A percentile compares a stretch with the other conserved stretches of the same genome.
Conservation (phyloP, 345 rosid species). For the Garcia nutans region DNA sequence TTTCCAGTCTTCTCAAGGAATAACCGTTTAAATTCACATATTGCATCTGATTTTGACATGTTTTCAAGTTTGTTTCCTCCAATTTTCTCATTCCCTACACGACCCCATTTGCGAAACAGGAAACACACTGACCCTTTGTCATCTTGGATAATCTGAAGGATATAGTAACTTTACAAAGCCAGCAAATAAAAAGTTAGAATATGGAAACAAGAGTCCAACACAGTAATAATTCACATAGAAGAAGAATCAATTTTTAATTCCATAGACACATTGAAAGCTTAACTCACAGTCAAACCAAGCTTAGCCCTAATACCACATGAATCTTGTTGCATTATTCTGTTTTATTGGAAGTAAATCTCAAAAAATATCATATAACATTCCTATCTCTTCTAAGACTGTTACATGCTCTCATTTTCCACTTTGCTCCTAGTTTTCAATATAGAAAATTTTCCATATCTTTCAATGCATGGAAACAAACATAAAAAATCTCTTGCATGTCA, state of each 20-base stretch:
- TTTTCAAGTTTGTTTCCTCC: conserved; percentile 74
- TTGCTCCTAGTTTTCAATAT: background rate
- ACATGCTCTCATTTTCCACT: background rate
- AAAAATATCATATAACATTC: background rate
- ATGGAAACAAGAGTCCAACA: background rate
- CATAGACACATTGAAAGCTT: background rate
- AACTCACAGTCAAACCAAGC: background rate
- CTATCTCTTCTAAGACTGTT: too few species aligned
- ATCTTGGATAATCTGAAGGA: conserved; percentile 90
- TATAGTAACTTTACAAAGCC: conserved; percentile 59
- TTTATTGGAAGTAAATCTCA: background rate
- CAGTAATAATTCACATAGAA: background rate
- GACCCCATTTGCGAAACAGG: conserved; percentile 94
- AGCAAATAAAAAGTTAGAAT: conserved; percentile 26
- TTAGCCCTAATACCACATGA: background rate
- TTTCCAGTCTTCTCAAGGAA: conserved; percentile 95
- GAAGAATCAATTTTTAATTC: conserved; percentile 6
- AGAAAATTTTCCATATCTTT: background rate
- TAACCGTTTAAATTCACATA: conserved; percentile 57
- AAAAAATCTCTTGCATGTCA: background rate
- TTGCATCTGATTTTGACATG: conserved; percentile 78
- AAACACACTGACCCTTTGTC: conserved; percentile 77
- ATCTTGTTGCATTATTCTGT: background rate
- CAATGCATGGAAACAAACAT: background rate
- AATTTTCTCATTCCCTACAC: conserved; percentile 85